phyloP scores from a whole-genome alignment of 805 yeast species.

The Danielia oregonensis region DNA sequence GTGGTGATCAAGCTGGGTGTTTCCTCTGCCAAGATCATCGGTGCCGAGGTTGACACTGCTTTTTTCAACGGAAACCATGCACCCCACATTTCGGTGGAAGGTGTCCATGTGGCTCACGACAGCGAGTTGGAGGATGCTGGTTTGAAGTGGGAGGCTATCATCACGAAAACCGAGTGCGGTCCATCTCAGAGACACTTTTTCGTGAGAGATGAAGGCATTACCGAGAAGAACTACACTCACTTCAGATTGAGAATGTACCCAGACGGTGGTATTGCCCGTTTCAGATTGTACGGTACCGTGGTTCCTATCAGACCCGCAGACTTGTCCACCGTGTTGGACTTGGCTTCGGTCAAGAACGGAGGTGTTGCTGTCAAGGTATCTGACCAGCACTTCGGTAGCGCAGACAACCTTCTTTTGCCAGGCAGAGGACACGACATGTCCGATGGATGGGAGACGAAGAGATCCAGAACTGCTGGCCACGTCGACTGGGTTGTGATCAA shows the following conservation, averaged over 20 bases:
- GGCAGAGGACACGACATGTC: slow-evolving; percentile 97
- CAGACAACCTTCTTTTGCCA: slow-evolving; percentile 83
- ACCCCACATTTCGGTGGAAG: slow-evolving; percentile 84
- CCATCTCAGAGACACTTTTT: slow-evolving; percentile 87
- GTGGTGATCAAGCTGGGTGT: slow-evolving; percentile 83
- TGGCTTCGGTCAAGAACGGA: slow-evolving; percentile 81
- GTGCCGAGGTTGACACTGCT: slow-evolving; percentile 89
- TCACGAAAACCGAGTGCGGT: slow-evolving; percentile 76
- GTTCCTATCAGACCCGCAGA: slow-evolving; percentile 62
- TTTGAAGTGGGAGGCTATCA: slow-evolving; percentile 66
- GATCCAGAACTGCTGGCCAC: slow-evolving; percentile 82
- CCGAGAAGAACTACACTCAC: slow-evolving; percentile 68
- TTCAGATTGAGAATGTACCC: slow-evolving; percentile 90
- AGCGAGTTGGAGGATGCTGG: slow-evolving; percentile 18
- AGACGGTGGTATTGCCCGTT: slow-evolving; percentile 97
- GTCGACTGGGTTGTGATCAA: slow-evolving; percentile 88
- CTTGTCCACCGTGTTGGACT: slow-evolving; percentile 48
- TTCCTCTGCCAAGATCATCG: slow-evolving; percentile 70
- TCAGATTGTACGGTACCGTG: slow-evolving; percentile 83
- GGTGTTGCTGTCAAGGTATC: slow-evolving; percentile 82
- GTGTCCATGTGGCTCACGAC: slow-evolving; percentile 38
- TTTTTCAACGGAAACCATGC: slow-evolving; percentile 96
- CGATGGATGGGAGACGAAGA: slow-evolving; percentile 97
- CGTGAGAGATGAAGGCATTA: slow-evolving; percentile 48
- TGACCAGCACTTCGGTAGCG: slow-evolving; percentile 93